Percentiles rank a stretch among this genome's conserved stretches.
Conservation (phyloP, 768 basidiomycete genomes). For the Ramaria sp. region DNA sequence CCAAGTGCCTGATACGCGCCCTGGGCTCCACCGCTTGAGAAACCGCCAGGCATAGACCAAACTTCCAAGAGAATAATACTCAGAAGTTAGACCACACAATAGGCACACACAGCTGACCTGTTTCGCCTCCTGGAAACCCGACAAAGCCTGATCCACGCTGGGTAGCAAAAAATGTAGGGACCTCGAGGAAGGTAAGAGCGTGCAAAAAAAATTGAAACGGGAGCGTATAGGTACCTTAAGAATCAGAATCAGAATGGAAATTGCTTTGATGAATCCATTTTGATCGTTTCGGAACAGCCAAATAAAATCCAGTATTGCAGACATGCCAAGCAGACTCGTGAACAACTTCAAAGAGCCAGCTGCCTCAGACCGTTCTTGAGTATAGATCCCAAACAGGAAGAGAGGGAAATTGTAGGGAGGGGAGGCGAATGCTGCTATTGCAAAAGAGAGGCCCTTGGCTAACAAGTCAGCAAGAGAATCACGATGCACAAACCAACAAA, state of each 20-base stretch:
- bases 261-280: slow-evolving; percentile 39
- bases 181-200: slow-evolving; percentile 22
- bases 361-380: slow-evolving; percentile 57
- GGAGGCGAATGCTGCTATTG: slow-evolving; percentile 37
- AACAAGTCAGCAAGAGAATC: neutral
- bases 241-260: slow-evolving; percentile 44
- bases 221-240: slow-evolving; percentile 37
- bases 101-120: slow-evolving; percentile 28
- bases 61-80: slow-evolving; percentile 27
- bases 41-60: slow-evolving; percentile 72
- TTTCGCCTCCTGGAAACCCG: slow-evolving; percentile 35
- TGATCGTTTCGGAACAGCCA: slow-evolving; percentile 48
- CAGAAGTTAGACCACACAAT: neutral
- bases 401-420: slow-evolving; percentile 77
- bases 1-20: slow-evolving; percentile 23
- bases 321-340: slow-evolving; percentile 47
- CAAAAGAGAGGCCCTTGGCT: slow-evolving; percentile 49
- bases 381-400: slow-evolving; percentile 67
- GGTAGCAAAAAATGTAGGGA: slow-evolving; percentile 49
- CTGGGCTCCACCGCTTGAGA: slow-evolving; percentile 24
- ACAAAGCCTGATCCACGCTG: slow-evolving; percentile 24
- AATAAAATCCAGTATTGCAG: slow-evolving; percentile 57
- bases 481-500: slow-evolving; percentile 1
- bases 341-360: slow-evolving; percentile 55
- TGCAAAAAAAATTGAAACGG: neutral